Evolutionary conservation across 139 green algal genomes (phyloP), one percentile per base, ranked within the genome.

Genomic region (Picochlorum sp.): DNA sequence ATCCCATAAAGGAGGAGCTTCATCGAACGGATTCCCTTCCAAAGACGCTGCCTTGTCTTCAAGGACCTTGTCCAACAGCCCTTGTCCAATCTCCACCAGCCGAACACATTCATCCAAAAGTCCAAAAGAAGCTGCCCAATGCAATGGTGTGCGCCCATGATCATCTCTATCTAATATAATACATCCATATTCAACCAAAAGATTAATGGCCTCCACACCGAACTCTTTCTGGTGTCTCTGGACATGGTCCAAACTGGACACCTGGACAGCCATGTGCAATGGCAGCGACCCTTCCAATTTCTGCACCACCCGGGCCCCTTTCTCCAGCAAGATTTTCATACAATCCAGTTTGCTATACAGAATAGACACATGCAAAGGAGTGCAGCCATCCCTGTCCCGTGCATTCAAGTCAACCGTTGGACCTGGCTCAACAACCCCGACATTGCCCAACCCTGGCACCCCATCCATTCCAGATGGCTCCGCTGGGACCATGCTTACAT

Each of bases 311-410:
- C 65, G 44, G 6, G 79, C 74, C 14, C 75, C 75, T 8, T 58
- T 49, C 23, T 81, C 78, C 3, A 94, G 65, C 30, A 95, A 75
- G 50, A 69, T 37, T 23, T 49, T 20, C 10, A 68, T 69, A 23
- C 69, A 80, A n/a, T 78, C 74, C 7, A 37, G 14, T 46, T 20
- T 32, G 81, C 86, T 85, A 32, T 85, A 74, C 6, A 95, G 68
- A 20, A 95, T 69, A 23, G 88, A 85, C 1, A 95, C 47, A 75
- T 96, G 88, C 50, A 96, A 62, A 0, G 89, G 84, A 11, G 87
- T 90, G 64, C 78, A 88, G 2, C 72, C 66, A 18, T 84, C 60
- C 2, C 56, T 49, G 56, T 94, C 87, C 23, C 71, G 73, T 3
- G 56, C 41, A 56, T 85, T 71, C 3, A 89, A 18, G 21, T 73